Base-by-base conservation (phyloP, 2,329 filamentous ascomycete species). In the Curvularia hawaiiensis region DNA sequence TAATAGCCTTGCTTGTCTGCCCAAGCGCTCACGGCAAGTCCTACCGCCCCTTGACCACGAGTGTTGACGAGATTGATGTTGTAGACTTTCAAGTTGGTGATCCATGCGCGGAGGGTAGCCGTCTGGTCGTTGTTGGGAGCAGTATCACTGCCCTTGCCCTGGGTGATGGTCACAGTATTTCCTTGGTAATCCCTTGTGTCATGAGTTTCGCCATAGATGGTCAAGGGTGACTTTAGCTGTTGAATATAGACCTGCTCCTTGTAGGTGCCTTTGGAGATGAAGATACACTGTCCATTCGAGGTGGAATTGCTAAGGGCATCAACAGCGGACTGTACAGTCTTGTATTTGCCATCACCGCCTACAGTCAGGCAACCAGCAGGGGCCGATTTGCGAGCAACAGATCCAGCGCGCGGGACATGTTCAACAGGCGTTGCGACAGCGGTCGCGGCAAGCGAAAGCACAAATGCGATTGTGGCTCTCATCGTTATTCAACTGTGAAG, bases 221-320 rank as follows among this genome's bases (percentile, higher is more conserved):
- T 83, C 40, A 88, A 75, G 40, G 79, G 73, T 1, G 81, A 82
- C 11, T 74, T 75, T 46, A 83, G 79, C 0, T 72, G 61, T 3
- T 79, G 73, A 43, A 88, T 78, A 63, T 80, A 82, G 40, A 88
- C 84, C 67, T 88, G 85, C 69, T 88, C 85, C 3, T 74, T 76
- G 79, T 89, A 88, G 35, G 83, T 86, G 9, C 86, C 85, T 24
- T 81, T 72, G 64, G 84, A 71, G 72, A 90, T 84, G 76, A 89
- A 89, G 74, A 90, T 86, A 67, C 82, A 84, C 57, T 87, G 84
- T 1, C 78, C 78, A 1, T 74, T 62, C 1, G 81, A 79, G 7
- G 80, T 79, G 1, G 78, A 77, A 0, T 80, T 83, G n/a, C 81
- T 83, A 9, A 89, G 79, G 5, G 85, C 81, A 64, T 85, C 69